Evolutionary conservation across 1,139 yeast genomes (phyloP), one percentile per base, ranked within the genome.

Genomic region (Candida glucosophila): DNA sequence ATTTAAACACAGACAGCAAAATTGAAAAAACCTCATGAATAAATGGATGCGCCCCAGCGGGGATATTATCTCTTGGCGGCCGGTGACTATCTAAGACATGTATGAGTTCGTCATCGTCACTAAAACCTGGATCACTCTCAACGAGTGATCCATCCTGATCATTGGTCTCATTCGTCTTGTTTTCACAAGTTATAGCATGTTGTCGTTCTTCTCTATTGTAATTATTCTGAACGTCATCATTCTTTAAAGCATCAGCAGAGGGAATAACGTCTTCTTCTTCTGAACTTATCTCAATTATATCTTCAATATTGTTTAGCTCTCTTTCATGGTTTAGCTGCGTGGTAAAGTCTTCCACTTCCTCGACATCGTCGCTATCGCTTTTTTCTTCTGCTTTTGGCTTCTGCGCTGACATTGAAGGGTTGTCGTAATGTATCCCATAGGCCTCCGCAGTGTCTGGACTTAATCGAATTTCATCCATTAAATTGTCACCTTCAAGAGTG

Each of bases 11-110:
- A 7, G 64, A 49, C 17, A 63, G 64, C 22, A 90, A 58, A 7
- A 72, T 67, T 2, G 52, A 48, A 39, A 67, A 63, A 2, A 85
- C 79, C 31, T 88, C 97, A 2, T 55, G 46, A 2, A 63, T 57
- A 8, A n/a, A 11, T 6, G 14, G 22, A 20, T 20, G 8, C 22
- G 58, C 60, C 1, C 39, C 31, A 27, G 50, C 66, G 13, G 55
- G 47, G 7, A 33, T 33, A 9, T 33, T 37, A 30, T 29, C 40
- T 24, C 34, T 40, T 24, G 25, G 36, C 29, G 23, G 28, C 15
- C 19, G 24, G n/a, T 24, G 30, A 12, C 19, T 38, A 23, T 37
- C 41, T 23, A 51, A 38, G 12, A 47, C 37, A 22, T 44, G 41
- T 29, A 52, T 42, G 19, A 58, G 40, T 25, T 55, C 54, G 29